Evolutionary conservation across 2,329 filamentous ascomycete genomes (phyloP).

Genomic region (Lachnellula subtilissima): DNA sequence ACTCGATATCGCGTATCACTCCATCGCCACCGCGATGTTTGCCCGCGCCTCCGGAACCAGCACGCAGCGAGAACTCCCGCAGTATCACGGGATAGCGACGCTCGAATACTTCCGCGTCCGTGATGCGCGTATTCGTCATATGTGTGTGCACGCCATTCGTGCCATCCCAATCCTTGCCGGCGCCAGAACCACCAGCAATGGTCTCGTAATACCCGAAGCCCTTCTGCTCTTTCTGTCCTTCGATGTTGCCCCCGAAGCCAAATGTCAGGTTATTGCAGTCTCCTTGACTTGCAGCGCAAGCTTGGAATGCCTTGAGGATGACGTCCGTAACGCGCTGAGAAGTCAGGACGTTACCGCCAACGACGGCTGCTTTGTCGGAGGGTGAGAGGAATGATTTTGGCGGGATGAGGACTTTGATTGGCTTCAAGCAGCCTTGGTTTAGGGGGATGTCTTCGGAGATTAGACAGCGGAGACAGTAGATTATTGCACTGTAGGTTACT

Average conservation of each 20-base stretch:
- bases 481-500: slow-evolving; percentile 78
- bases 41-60: slow-evolving; percentile 59
- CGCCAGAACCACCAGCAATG: slow-evolving; percentile 72
- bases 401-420: slow-evolving; percentile 70
- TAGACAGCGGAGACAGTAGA: slow-evolving; percentile 77
- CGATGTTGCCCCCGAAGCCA: slow-evolving; percentile 66
- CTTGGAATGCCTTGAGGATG: slow-evolving; percentile 73
- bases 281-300: slow-evolving; percentile 74
- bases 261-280: slow-evolving; percentile 85
- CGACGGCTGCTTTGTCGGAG: slow-evolving; percentile 71
- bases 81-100: slow-evolving; percentile 70
- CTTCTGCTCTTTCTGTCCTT: slow-evolving; percentile 53
- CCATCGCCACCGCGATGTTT: slow-evolving; percentile 70
- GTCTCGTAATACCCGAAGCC: slow-evolving; percentile 88
- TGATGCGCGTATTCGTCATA: slow-evolving; percentile 84
- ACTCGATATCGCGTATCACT: slow-evolving; percentile 75
- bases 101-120: slow-evolving; percentile 75
- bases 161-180: slow-evolving; percentile 67
- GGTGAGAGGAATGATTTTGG: slow-evolving; percentile 69
- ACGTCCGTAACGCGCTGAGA: slow-evolving; percentile 79
- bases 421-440: slow-evolving; percentile 78
- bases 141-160: slow-evolving; percentile 59
- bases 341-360: slow-evolving; percentile 78
- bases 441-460: slow-evolving; percentile 79
- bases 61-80: slow-evolving; percentile 61